Evolutionary conservation across 306 rosid genomes (phyloP), one percentile per base, ranked within the genome.

Genomic region (Begonia peltatifolia): DNA sequence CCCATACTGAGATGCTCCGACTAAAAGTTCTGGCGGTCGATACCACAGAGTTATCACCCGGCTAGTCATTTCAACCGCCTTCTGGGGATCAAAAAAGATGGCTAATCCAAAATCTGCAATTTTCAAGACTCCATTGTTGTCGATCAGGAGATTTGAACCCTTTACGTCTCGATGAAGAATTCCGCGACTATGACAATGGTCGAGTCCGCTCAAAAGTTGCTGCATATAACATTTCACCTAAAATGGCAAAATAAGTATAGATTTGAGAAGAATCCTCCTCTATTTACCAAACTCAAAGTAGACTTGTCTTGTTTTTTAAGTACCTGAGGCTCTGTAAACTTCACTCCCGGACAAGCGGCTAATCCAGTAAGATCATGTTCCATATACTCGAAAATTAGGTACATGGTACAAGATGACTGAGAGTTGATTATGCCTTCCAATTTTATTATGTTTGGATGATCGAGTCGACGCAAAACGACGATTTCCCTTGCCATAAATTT

Each of bases 321-420:
- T 76, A 89, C 97, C 94, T 85, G 97, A 18, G 97, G 85, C 70
- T 89, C 95, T 11, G 90, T 68, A 71, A 89, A 78, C 53, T 81
- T 80, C 22, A 79, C 61, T 64, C 61, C 73, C 13, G 89, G 93
- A 52, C 54, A 57, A 14, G 95, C 64, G 57, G 74, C 75, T 52
- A 89, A 95, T 42, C 97, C 97, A 0, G 97, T 89, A 59, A 89
- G 95, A 78, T 89, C 97, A 52, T 89, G 97, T 52, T 89, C 87
- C 97, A 85, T 89, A 20, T 89, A 89, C 72, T 85, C 94, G 67
- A 89, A 80, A 63, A 89, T 68, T 67, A 89, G 94, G 73, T 89
- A 89, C 61, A 89, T 64, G 73, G 83, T 82, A 52, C 90, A 80
- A 60, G 95, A 85, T 14, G 74, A 58, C 49, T 59, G 83, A 6